Base-by-base conservation (phyloP, 306 rosid species). In the Inga oerstediana region DNA sequence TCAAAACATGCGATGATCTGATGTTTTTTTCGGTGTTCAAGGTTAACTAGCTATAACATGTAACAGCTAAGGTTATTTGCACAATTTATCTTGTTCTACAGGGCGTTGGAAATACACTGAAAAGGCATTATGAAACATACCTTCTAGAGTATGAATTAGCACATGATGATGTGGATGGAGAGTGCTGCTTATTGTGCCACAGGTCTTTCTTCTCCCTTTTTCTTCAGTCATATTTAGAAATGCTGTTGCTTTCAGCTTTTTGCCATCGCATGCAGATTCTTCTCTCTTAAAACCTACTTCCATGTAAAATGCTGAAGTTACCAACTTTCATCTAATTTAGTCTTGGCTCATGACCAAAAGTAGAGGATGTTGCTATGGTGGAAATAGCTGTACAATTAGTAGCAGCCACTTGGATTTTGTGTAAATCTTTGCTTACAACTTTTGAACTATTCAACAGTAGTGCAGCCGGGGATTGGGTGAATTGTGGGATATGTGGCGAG, bases 391-490 rank as follows among this genome's bases (percentile, higher is more conserved):
- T 69, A 19, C 62, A 81, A 70, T 75, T 41, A 77, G 56, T 62
- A 77, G 72, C 46, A 39, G 72, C 75, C 48, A 49, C 39, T 81
- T 24, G 61, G 61, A 51, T 44, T 72, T 59, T 72, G 27, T 45
- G 46, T 72, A 43, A 34, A 76, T 52, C 69, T 66, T 72, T 39
- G 70, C 81, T 80, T 59, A 79, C 74, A 70, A 79, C 64, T 39
- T 27, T 70, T 79, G 52, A n/a, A 71, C 77, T 71, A 64, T 84
- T 84, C 72, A 84, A 82, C 97, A 97, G 99, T 97, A 97, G 99
- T n/a, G 99, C 99, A 76, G 97, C 98, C 27, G 99, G 99, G 82
- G 99, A 97, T 81, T 97, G 99, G 99, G 99, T 97, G 78, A 97
- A 97, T 86, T 97, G 99, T 66, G 99, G 99, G 74, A 94, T 97